Evolutionary conservation across 306 rosid species (phyloP).

Genomic region (Gynostemma pentaphyllum): DNA sequence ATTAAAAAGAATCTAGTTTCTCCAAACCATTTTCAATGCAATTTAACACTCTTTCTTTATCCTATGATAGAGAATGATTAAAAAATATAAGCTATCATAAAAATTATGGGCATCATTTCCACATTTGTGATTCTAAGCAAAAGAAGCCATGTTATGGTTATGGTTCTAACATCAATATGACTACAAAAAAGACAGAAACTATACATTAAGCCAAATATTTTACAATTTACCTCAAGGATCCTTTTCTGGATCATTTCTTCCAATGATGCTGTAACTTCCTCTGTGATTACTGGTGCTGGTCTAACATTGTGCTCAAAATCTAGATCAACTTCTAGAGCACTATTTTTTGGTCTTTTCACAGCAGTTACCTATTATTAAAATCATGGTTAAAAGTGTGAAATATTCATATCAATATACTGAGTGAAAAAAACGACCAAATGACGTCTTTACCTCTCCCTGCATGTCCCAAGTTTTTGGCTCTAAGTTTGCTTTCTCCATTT

Average conservation of each 20-base stretch:
- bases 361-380: slow-evolving; percentile 63
- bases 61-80: background rate
- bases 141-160: too few relatives aligned
- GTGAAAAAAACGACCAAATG: background rate
- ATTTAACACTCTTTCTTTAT: background rate
- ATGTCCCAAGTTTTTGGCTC: slow-evolving; percentile 80
- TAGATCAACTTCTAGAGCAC: slow-evolving; percentile 81
- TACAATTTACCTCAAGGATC: slow-evolving; percentile 52
- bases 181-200: background rate
- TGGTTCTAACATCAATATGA: background rate
- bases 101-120: too few relatives aligned
- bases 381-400: background rate
- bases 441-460: slow-evolving; percentile 75
- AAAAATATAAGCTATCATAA: too few relatives aligned
- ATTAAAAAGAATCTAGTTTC: background rate
- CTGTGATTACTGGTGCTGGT: slow-evolving; percentile 83
- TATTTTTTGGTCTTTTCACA: slow-evolving; percentile 65
- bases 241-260: slow-evolving; percentile 77
- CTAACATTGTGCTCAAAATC: slow-evolving; percentile 86
- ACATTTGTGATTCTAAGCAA: too few relatives aligned
- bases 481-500: slow-evolving; percentile 68
- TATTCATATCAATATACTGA: background rate
- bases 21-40: background rate
- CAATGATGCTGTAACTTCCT: slow-evolving; percentile 66
- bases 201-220: background rate